Evolutionary conservation across 1,284 basidiomycete species (phyloP), one percentile per base, ranked within the genome.

Genomic region (Tilletia indica): DNA sequence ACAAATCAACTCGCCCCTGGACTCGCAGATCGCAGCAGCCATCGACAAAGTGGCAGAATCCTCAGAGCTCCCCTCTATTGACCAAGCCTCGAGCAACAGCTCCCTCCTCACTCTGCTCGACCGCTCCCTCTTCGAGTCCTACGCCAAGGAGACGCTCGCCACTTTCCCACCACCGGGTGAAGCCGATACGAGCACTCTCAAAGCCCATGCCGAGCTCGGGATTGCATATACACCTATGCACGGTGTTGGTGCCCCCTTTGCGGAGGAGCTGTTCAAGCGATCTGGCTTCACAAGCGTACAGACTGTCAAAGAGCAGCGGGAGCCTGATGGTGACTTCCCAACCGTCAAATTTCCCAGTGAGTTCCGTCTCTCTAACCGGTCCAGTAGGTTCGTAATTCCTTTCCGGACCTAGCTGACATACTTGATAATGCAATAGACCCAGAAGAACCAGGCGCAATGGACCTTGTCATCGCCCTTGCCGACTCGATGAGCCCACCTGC

Each of bases 1-100:
- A 0, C 80, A 81, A 71, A 81, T 81, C 77, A 81, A 81, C 61
- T 76, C 74, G 2, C 80, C 80, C n/a, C 70, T 80, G 11, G 80
- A 81, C 45, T 76, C 72, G 0, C 74, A 74, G 12, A 81, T 81
- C 45, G 78, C 80, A 3, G 71, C 70, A 8, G 74, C 80, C 56
- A 81, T 81, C 54, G 70, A 70, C 47, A 69, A 73, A 39, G 67
- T 80, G 12, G 78, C 80, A 1, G 51, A 61, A 9, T 21, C 48
- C 14, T 11, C 38, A 5, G 21, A 14, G 3, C 31, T 47, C 12
- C 69, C 69, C 38, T 25, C 45, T 21, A 34, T 38, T 4, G 47
- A 51, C 71, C 70, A 72, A 75, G 68, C 42, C 39, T 34, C 70
- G 1, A 72, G 74, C 5, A 11, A n/a, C 11, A 31, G 11, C 36